These are phyloP conservation scores for Miscanthus lutarioriparius DNA, from an alignment of 176 grass and related monocot genomes.

Conservation along the genomic window DNA sequence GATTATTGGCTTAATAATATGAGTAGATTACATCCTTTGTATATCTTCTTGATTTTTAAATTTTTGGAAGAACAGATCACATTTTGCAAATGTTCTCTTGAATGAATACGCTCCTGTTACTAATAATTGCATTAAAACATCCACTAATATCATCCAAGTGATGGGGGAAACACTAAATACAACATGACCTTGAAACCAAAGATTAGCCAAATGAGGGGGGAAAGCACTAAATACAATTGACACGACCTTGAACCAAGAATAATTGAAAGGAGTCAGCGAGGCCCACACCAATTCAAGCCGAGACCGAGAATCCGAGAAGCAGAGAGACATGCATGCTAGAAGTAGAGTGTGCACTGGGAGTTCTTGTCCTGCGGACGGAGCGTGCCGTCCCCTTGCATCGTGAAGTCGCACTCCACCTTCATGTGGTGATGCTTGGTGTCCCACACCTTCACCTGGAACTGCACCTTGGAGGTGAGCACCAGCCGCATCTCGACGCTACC, in stretches of 20 bases:
- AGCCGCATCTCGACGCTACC: slow-evolving; percentile 51
- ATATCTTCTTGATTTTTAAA: neutral
- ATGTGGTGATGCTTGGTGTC: slow-evolving; percentile 63
- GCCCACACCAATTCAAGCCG: neutral
- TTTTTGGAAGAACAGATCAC: neutral
- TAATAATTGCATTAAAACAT: neutral
- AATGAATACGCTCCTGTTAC: neutral
- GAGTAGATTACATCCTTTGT: neutral
- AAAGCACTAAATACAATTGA: neutral
- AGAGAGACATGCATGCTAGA: neutral
- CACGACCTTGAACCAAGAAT: neutral
- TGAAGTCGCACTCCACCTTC: slow-evolving; percentile 58
- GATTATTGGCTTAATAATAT: neutral
- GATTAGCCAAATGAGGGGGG: neutral
- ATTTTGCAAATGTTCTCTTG: neutral
- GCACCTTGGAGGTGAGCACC: slow-evolving; percentile 55
- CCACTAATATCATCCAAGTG: neutral
- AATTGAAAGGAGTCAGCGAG: neutral
- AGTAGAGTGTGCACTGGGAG: slow-evolving; percentile 38
- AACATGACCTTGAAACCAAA: neutral
- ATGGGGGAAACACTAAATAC: neutral
- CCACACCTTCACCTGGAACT: slow-evolving; percentile 75
- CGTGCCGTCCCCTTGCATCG: slow-evolving; percentile 39
- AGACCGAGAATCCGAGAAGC: neutral
- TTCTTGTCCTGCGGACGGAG: slow-evolving; percentile 42